Percentiles rank a stretch among this genome's conserved stretches.
Evolutionary conservation across 2,329 filamentous ascomycete species (phyloP).

Genomic region (Hypoxylon rubiginosum): DNA sequence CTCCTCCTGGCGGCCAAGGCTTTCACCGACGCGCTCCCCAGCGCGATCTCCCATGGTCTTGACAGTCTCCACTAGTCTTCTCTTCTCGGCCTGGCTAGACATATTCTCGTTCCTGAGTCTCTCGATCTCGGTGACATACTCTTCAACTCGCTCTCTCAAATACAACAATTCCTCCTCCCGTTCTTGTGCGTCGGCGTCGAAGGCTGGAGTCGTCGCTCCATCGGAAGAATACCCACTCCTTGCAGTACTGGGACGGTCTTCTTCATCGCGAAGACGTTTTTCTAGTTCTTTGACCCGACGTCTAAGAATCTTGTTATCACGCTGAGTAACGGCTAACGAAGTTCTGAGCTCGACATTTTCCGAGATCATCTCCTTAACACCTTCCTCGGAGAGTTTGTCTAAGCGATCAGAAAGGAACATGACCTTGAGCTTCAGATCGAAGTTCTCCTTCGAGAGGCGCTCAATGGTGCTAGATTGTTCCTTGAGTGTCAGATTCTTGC

Average conservation of each 20-base stretch:
- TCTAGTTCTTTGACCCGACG: conserved; percentile 88
- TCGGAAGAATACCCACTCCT: conserved; percentile 69
- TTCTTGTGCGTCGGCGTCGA: conserved; percentile 73
- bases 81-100: conserved; percentile 85
- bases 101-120: conserved; percentile 83
- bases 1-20: conserved; percentile 69
- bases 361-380: conserved; percentile 97
- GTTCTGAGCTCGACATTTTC: conserved; percentile 97
- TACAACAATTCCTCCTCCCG: conserved; percentile 89
- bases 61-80: conserved; percentile 86
- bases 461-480: conserved; percentile 99
- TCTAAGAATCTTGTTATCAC: conserved; percentile 88
- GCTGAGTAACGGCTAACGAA: conserved; percentile 86
- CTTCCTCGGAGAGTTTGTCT: conserved; percentile 93
- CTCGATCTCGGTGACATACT: conserved; percentile 86
- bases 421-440: conserved; percentile 96
- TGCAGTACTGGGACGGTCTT: conserved; percentile 72
- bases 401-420: conserved; percentile 96
- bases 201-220: conserved; percentile 67
- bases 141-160: conserved; percentile 86
- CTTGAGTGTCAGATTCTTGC: conserved; percentile 87
- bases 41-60: conserved; percentile 64
- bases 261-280: conserved; percentile 76
- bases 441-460: conserved; percentile 96
- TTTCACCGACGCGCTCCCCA: conserved; percentile 60